Conservation (phyloP, 192 early-diverging fungal species). For the Coemansia sp. region DNA sequence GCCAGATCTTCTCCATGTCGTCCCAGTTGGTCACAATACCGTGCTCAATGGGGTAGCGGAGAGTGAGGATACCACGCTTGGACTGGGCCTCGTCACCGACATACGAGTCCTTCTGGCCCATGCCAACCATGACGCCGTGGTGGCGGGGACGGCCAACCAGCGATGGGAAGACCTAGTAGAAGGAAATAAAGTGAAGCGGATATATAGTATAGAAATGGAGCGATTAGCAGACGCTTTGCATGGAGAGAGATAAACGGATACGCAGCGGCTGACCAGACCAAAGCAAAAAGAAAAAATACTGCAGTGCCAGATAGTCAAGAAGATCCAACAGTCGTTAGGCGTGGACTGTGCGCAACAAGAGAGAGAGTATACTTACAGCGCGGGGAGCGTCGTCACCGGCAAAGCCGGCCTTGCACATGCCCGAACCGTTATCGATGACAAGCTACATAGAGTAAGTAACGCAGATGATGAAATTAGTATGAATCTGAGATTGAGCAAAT, state of each 20-base stretch:
- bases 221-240: not conserved
- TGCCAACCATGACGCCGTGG: constrained; percentile 87
- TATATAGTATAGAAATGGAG: constrained; percentile 2
- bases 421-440: constrained; percentile 92
- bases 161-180: constrained; percentile 66
- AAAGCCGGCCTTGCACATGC: constrained; percentile 95
- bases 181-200: constrained; percentile 9
- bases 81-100: constrained; percentile 90
- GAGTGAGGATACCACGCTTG: constrained; percentile 85
- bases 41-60: constrained; percentile 88
- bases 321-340: not conserved
- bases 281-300: not conserved
- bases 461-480: constrained; percentile 13
- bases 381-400: constrained; percentile 89
- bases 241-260: not conserved
- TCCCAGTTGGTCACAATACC: constrained; percentile 95
- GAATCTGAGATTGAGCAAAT: constrained; percentile 28
- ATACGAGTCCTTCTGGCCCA: constrained; percentile 90
- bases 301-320: not conserved
- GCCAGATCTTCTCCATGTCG: constrained; percentile 95
- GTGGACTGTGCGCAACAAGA: not conserved
- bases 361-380: constrained; percentile 60
- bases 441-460: constrained; percentile 48
- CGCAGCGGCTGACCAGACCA: not conserved
- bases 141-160: constrained; percentile 86